A percentile compares a stretch with the other conserved stretches of the same genome.
Conservation (phyloP, 129 eudicot species). For the Heracleum sosnowskyi region DNA sequence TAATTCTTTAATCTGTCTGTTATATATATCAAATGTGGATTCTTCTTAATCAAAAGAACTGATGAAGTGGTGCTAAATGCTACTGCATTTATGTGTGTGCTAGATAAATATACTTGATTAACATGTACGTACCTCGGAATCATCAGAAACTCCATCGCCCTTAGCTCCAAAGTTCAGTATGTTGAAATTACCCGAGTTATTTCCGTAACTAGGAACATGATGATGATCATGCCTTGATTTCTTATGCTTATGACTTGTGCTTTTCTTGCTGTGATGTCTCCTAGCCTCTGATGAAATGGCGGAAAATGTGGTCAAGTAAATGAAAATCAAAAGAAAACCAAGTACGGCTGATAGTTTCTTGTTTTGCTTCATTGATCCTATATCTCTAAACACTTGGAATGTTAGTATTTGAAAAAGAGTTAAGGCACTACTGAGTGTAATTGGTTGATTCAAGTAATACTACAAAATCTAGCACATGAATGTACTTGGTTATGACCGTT, state of each 20-base stretch:
- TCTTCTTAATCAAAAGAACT: background rate
- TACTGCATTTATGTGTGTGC: background rate
- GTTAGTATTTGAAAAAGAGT: background rate
- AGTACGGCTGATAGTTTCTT: conserved; percentile 7
- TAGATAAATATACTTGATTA: background rate
- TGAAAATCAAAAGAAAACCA: conserved; percentile 9
- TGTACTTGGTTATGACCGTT: conserved; percentile 15
- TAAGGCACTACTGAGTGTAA: background rate
- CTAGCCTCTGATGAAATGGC: conserved; percentile 28
- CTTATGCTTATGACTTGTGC: conserved; percentile 24
- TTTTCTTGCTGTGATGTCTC: conserved; percentile 20
- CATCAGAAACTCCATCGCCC: conserved; percentile 77
- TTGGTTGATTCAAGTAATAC: background rate
- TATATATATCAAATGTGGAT: background rate
- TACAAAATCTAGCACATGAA: background rate
- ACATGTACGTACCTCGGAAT: conserved; percentile 46
- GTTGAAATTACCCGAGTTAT: conserved; percentile 22
- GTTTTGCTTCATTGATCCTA: conserved; percentile 20
- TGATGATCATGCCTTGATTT: conserved; percentile 18
- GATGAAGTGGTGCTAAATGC: background rate
- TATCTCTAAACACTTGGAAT: background rate
- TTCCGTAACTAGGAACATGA: background rate
- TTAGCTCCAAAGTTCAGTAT: conserved; percentile 72
- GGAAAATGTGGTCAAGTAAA: conserved; percentile 15
- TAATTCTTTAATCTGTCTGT: background rate